Evolutionary conservation across 169 alveolate species (phyloP).

Genomic region (Cryptosporidium sp.): DNA sequence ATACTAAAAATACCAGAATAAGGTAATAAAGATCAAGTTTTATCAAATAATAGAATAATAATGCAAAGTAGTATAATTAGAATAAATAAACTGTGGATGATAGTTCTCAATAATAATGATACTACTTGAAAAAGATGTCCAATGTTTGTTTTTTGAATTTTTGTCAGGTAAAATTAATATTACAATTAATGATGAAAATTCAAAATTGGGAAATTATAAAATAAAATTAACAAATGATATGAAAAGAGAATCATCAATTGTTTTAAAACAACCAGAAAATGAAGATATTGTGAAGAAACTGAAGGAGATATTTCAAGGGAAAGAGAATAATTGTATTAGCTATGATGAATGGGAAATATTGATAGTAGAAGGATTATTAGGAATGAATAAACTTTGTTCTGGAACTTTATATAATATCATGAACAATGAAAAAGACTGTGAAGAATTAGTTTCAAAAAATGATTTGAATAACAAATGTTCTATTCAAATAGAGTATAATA

Average conservation of each 20-base stretch:
- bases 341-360: conserved; percentile 32
- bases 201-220: not conserved
- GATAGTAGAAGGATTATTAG: conserved; percentile 32
- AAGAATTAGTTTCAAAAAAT: not conserved
- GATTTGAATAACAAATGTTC: not conserved
- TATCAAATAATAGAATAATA: not conserved
- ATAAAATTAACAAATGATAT: not conserved
- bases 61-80: not conserved
- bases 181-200: not conserved
- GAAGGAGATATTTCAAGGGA: not conserved
- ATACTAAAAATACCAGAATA: too few relatives aligned
- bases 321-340: not conserved
- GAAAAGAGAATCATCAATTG: not conserved
- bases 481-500: not conserved
- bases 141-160: conserved; percentile 42
- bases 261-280: not conserved
- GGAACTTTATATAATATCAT: conserved; percentile 28
- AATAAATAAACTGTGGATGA: not conserved
- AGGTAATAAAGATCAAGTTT: too few relatives aligned
- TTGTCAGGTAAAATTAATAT: not conserved
- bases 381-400: conserved; percentile 55
- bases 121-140: conserved; percentile 13
- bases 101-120: not conserved
- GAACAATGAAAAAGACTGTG: not conserved
- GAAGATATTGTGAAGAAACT: not conserved